Evolutionary conservation across 164 flowering plant species (phyloP), one percentile per base, ranked within the genome.

Genomic region (Tetrastigma voinierianum): DNA sequence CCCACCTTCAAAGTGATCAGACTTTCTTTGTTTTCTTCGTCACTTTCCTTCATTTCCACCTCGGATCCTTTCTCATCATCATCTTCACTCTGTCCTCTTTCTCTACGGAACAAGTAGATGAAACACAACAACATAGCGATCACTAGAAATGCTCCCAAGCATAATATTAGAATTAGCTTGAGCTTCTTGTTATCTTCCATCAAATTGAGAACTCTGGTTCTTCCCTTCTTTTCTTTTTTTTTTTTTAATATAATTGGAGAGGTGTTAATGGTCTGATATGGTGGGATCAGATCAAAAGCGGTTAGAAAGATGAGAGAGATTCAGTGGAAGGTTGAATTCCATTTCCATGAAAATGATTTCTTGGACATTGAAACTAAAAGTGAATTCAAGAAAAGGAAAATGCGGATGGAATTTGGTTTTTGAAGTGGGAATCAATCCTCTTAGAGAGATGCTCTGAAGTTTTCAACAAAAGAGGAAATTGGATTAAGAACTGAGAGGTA

Each of bases 1-100:
- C 92, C 95, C 2, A 89, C 97, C 11, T 70, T 64, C 70, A 90
- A 92, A 46, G 67, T 75, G 13, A 89, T 63, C 82, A 90, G 71
- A 20, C 85, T 86, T 74, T 86, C 96, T 21, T 23, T 47, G 16
- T 74, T 73, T 10, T 17, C 18, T 53, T 71, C 81, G 1, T 64
- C 81, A 13, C 48, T 78, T 46, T 65, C 76, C 14, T 57, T 62
- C 17, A 9, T 16, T 62, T 66, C 74, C 17, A 62, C 19, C 52
- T 65, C 66, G 73, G n/a, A n/a, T n/a, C n/a, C 82, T 17, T 57
- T 17, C 62, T 81, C 81, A 43, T 10, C 81, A 43, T 10, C 23
- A 2, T 40, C n/a, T 20, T 25, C 66, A 43, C 60, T 62, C 53
- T 9, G 53, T 1, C 21, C 21, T 10, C 47, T 45, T 56, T 70